Conservation (phyloP, 2,329 filamentous ascomycete species). For the Pseudogymnoascus sp. region DNA sequence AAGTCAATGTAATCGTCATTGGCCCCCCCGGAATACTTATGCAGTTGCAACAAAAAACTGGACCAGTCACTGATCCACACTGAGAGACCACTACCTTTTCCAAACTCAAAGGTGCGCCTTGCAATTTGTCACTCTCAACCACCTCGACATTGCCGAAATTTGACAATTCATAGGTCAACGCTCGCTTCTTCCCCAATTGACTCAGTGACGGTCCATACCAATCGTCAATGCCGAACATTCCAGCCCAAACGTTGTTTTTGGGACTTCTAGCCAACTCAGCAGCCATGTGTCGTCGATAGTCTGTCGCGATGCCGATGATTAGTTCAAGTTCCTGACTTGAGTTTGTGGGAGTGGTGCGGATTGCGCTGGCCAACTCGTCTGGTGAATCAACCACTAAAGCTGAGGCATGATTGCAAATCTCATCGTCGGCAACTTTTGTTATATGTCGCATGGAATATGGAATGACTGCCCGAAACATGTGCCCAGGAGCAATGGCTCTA, state of each 20-base stretch:
- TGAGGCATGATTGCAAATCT: constrained; percentile 22
- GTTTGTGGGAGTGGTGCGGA: neutral
- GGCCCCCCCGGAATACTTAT: constrained; percentile 15
- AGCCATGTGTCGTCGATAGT: constrained; percentile 13
- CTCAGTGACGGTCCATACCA: neutral
- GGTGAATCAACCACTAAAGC: constrained; percentile 9
- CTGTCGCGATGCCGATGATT: constrained; percentile 11
- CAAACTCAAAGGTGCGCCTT: neutral
- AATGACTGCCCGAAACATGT: constrained; percentile 10
- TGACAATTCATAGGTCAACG: constrained; percentile 20
- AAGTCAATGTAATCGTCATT: constrained; percentile 18
- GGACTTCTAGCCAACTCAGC: constrained; percentile 12
- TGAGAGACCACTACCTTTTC: neutral
- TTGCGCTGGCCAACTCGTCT: neutral
- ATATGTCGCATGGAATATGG: constrained; percentile 21
- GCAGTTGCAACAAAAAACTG: constrained; percentile 17
- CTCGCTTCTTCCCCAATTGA: constrained; percentile 5
- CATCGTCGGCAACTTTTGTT: constrained; percentile 12
- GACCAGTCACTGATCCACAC: constrained; percentile 15
- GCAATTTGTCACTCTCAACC: neutral
- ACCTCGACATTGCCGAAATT: constrained; percentile 20
- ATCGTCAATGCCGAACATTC: neutral
- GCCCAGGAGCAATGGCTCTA: neutral
- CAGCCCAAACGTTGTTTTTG: neutral
- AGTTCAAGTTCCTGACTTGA: neutral